Evolutionary conservation across 176 grass and related monocot genomes (phyloP), one percentile per base, ranked within the genome.

Genomic region (Aegilops longissima): DNA sequence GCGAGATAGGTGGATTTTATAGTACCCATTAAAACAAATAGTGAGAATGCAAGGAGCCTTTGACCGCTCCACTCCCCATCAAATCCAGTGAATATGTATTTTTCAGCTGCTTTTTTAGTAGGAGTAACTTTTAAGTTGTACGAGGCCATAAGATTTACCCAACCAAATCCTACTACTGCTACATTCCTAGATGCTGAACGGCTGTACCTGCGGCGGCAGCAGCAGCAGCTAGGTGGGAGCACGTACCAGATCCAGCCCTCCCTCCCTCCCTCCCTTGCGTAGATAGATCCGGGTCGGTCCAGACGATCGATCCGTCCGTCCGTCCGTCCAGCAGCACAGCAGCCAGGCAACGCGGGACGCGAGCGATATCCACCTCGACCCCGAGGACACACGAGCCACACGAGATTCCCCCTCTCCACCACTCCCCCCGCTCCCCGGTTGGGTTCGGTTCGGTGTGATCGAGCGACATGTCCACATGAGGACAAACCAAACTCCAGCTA

Each of bases 401-500:
- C 78, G 31, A 80, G 52, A 64, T 78, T 79, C 66, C 38, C 39
- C 39, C 18, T 35, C 66, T 31, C 30, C 66, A 35, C 66, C 78
- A 74, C 27, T 3, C 12, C 6, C 2, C 24, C 27, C 40, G 6
- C 30, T 40, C 80, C 82, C 49, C 14, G 49, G 51, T 54, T 54
- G 2, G 16, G 51, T 18, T 18, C 2, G 51, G 16, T 54, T 18
- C 5, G 51, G 16, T 4, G 33, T 4, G 4, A 34, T 10, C 31
- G 66, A 69, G 82, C 61, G 70, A 82, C 78, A 86, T 51, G 78
- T 70, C 70, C 85, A 82, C 85, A 90, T 83, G 73, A 88, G 83
- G 93, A 90, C 93, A 92, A 95, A 83, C 45, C 75, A 77, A 83
- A 71, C 83, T 95, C 72, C 90, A 95, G 86, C 83, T 89, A 90